Conservation (phyloP, 495 filamentous ascomycete genomes). For the Hypoxylon lienhwacheense region DNA sequence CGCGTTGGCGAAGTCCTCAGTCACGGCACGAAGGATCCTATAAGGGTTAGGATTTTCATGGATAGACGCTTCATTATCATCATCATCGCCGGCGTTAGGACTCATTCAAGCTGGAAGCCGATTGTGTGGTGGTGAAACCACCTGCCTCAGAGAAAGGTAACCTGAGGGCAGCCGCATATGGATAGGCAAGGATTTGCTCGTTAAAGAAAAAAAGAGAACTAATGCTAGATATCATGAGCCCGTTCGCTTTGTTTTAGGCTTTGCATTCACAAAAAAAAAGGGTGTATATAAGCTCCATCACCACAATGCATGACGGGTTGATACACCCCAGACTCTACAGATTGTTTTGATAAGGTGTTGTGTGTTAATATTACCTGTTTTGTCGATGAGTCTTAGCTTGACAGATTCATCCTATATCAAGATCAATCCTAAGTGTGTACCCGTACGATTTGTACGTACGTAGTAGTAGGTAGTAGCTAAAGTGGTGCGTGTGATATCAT, state of each 20-base stretch:
- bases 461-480: neutral
- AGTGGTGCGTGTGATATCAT: slow-evolving; percentile 22
- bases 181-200: slow-evolving; percentile 16
- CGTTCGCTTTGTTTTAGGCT: neutral
- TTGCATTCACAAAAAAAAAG: neutral
- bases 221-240: slow-evolving; percentile 28
- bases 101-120: slow-evolving; percentile 22
- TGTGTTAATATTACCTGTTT: too few species aligned
- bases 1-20: slow-evolving; percentile 35
- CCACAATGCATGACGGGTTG: neutral
- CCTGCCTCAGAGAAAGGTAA: slow-evolving; percentile 12
- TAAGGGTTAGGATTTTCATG: slow-evolving; percentile 30
- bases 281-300: neutral
- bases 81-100: slow-evolving; percentile 39
- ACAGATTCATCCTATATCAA: too few species aligned
- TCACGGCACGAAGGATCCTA: slow-evolving; percentile 33
- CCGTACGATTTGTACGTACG: slow-evolving; percentile 2
- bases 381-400: too few species aligned
- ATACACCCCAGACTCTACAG: neutral
- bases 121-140: slow-evolving; percentile 29
- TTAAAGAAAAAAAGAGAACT: slow-evolving; percentile 17
- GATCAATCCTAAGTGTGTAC: too few species aligned
- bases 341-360: too few species aligned
- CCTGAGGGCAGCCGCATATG: slow-evolving; percentile 11
- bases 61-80: slow-evolving; percentile 38